Evolutionary conservation across 163 green algal genomes (phyloP), one percentile per base, ranked within the genome.

Genomic region (Chlamydomonas reinhardtii): DNA sequence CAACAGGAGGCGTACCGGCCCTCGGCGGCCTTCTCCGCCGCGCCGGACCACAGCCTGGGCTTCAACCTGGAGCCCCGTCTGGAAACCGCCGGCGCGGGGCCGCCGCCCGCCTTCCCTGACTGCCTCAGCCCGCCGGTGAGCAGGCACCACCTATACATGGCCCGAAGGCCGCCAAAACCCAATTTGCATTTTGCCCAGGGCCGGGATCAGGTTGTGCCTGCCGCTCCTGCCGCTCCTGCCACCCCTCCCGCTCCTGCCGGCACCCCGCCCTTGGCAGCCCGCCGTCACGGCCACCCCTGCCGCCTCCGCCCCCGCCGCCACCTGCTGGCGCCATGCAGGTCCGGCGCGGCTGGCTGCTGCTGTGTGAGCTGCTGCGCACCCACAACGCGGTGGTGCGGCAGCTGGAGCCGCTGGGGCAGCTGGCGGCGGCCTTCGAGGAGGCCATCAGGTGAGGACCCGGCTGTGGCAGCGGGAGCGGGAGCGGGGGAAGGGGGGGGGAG

Each of bases 311-410:
- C 39, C 8, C 5, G 5, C 39, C 8, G 5, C 39, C 39, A 48
- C 39, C 39, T 8, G 39, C 39, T n/a, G n/a, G n/a, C 39, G 5
- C 39, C 39, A 48, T 22, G 31, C 79, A 85, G 79, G 68, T 86
- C 29, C 80, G 80, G 0, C 80, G 34, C 56, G 54, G 32, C 35
- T 86, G 80, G 80, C 35, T 86, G 69, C 70, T 86, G 56, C 54
- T 86, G 34, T 37, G 54, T 14, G 54, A 79, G 70, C 80, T 86
- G 54, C 69, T 86, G 69, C 35, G 54, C 4, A n/a, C 69, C 19
- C 80, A 86, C 54, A 86, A 86, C 70, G 39, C 48, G 6, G 56
- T 71, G 70, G 69, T 79, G 70, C 17, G 8, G 70, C 80, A 86
- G 80, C 54, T 79, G 54, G 70, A 27, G n/a, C 43, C 29, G 24